Base-by-base conservation (phyloP, 441 rosid species). In the Corymbia calophylla region DNA sequence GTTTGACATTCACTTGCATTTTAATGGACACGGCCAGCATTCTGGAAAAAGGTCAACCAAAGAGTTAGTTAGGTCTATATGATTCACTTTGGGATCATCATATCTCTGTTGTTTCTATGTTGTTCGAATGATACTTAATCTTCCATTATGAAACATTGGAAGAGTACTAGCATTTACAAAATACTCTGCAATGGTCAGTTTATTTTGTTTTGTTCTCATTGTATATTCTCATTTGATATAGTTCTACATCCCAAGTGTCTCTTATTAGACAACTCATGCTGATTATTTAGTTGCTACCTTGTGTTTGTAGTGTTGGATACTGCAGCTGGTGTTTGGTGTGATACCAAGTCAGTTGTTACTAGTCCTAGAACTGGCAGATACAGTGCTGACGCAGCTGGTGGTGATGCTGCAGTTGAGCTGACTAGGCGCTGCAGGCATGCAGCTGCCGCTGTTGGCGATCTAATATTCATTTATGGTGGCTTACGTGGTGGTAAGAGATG, bases 351-450 rank as follows among this genome's bases (percentile, higher is more conserved):
- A 89, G 99, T 98, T 89, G 98, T 98, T 88, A 97, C 98, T 86
- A 97, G 94, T 94, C 99, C 99, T 48, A 95, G 99, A 90, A 97
- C 99, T 88, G 99, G 98, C 77, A 95, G 96, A 92, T 97, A 94
- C 91, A 97, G 99, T 93, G 99, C 99, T 77, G 99, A 96, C 92
- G 99, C 99, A 91, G 99, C 99, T 90, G 99, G 98, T 89, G 99
- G 99, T 81, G 99, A 97, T 95, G 99, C 99, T 90, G 96, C 99
- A 81, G 98, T 97, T 92, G 99, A 98, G 96, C 91, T 97, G 91
- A 97, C 99, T 17, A 98, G 99, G 95, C 99, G 99, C 84, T 98
- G 99, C 94, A 95, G 99, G 95, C 99, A 98, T 94, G 99, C 99
- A 49, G 99, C 99, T 88, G 98, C 99, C 68, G 99, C 99, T 88